Evolutionary conservation across 2,329 filamentous ascomycete genomes (phyloP).

Genomic region (Curvularia hawaiiensis): DNA sequence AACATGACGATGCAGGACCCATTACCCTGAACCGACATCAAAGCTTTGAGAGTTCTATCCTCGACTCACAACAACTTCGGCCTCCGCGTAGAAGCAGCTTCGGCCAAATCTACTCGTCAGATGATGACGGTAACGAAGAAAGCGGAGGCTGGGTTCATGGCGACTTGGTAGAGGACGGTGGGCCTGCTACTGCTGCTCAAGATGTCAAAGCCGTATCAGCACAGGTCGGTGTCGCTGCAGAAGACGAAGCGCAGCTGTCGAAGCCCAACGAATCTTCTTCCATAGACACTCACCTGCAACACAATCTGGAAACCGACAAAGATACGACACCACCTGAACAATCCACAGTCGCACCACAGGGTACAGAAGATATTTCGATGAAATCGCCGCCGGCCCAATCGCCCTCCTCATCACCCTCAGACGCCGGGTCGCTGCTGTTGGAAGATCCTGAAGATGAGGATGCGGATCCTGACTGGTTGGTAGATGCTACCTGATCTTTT

Average conservation of each 20-base stretch:
- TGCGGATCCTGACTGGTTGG: conserved; percentile 67
- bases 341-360: background rate
- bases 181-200: conserved; percentile 2
- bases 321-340: background rate
- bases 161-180: conserved; percentile 2
- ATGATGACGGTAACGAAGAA: conserved; percentile 34
- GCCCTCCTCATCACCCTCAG: conserved; percentile 35
- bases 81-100: conserved; percentile 32
- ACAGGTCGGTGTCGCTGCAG: conserved; percentile 38
- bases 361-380: background rate
- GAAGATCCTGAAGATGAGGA: conserved; percentile 70
- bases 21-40: conserved; percentile 41
- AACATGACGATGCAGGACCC: conserved; percentile 8
- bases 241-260: conserved; percentile 21
- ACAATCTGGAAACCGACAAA: background rate
- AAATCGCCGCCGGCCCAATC: background rate
- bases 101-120: conserved; percentile 30
- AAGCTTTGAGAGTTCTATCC: conserved; percentile 37
- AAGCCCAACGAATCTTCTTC: conserved; percentile 9
- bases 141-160: conserved; percentile 28
- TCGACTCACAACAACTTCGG: conserved; percentile 35
- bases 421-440: conserved; percentile 59
- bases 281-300: background rate
- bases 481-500: conserved; percentile 25
- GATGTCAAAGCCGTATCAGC: conserved; percentile 46